Conservation (phyloP, 1,284 basidiomycete genomes). For the Sanghuangporus weigelae region DNA sequence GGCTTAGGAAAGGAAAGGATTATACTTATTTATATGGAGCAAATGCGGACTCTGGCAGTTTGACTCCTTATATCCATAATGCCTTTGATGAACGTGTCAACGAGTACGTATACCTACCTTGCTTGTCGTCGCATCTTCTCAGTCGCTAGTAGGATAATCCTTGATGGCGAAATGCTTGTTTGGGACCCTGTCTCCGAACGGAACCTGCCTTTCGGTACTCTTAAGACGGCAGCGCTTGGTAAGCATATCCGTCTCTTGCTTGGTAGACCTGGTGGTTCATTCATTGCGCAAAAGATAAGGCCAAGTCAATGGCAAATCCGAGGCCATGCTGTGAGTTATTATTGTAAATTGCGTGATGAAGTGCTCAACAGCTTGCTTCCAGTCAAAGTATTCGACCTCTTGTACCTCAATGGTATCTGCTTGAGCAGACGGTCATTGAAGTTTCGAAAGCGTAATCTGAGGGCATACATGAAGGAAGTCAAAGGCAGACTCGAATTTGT, state of each 20-base stretch:
- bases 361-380: not conserved
- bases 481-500: conserved; percentile 78
- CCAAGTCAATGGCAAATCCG: conserved; percentile 65
- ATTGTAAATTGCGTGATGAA: not conserved
- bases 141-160: conserved; percentile 59
- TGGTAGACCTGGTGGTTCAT: not conserved
- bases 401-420: conserved; percentile 78
- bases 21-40: conserved; percentile 91
- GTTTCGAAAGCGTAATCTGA: conserved; percentile 68
- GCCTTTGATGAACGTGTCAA: conserved; percentile 73
- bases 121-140: not conserved
- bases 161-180: conserved; percentile 96
- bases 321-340: conserved; percentile 80
- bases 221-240: conserved; percentile 89
- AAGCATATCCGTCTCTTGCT: conserved; percentile 17
- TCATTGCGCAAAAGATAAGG: conserved; percentile 47
- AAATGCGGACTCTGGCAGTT: conserved; percentile 71
- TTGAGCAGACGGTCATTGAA: conserved; percentile 57
- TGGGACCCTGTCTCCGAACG: conserved; percentile 88
- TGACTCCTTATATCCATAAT: conserved; percentile 78
- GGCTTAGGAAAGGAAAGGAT: conserved; percentile 80
- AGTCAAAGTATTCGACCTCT: conserved; percentile 94
- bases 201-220: conserved; percentile 83
- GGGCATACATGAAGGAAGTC: conserved; percentile 54
- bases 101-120: conserved; percentile 50